Conservation (phyloP, 1,139 yeast genomes). For the Candida glucosophila region DNA sequence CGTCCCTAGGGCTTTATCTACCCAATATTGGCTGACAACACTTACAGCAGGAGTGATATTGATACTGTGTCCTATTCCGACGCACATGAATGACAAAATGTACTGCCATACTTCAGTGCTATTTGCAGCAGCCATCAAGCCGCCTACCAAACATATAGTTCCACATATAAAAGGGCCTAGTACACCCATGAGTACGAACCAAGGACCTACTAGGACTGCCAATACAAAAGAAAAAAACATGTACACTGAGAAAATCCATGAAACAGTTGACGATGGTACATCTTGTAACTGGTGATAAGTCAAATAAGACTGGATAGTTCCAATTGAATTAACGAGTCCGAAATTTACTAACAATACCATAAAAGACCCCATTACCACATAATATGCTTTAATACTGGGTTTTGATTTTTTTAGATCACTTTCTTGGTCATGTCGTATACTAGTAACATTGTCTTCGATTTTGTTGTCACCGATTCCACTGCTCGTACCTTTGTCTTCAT, state of each 20-base stretch:
- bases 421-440: no score
- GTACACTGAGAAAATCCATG: slow-evolving; percentile 34
- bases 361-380: slow-evolving; percentile 27
- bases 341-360: slow-evolving; percentile 23
- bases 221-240: slow-evolving; percentile 21
- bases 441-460: no score
- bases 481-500: no score
- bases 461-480: no score
- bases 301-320: slow-evolving; percentile 28
- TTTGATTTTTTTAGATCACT: no score
- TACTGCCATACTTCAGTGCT: slow-evolving; percentile 25
- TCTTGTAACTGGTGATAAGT: slow-evolving; percentile 22
- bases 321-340: slow-evolving; percentile 25
- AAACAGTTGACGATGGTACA: slow-evolving; percentile 11
- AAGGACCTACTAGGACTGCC: slow-evolving; percentile 28
- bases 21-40: slow-evolving; percentile 30
- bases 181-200: slow-evolving; percentile 28
- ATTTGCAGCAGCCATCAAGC: slow-evolving; percentile 26
- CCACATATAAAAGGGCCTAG: slow-evolving; percentile 18
- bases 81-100: slow-evolving; percentile 24
- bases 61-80: slow-evolving; percentile 27
- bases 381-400: slow-evolving; percentile 23
- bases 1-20: slow-evolving; percentile 22
- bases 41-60: slow-evolving; percentile 30
- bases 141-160: slow-evolving; percentile 18